These are phyloP conservation scores for Verbascum thapsus DNA, from an alignment of 257 asterid genomes.

Conservation along the genomic window DNA sequence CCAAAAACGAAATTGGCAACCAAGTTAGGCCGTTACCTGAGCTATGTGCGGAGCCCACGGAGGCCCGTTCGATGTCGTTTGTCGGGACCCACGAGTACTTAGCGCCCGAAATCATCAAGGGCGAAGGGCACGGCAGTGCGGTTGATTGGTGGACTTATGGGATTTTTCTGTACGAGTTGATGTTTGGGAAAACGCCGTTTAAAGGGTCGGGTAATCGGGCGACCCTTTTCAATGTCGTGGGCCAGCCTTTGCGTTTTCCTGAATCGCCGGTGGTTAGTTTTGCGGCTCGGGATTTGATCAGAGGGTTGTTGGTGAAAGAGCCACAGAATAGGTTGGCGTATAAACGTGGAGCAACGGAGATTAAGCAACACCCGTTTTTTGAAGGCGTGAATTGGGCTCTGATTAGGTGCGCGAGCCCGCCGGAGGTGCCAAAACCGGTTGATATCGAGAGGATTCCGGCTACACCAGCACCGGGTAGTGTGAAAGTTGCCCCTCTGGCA, in stretches of 20 bases:
- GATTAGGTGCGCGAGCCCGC: conserved; percentile 71
- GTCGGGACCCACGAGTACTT: conserved; percentile 75
- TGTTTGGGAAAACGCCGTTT: conserved; percentile 74
- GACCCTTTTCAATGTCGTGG: conserved; percentile 64
- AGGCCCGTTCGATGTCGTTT: conserved; percentile 71
- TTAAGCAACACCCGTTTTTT: conserved; percentile 72
- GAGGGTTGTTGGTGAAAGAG: conserved; percentile 69
- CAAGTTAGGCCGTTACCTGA: conserved; percentile 69
- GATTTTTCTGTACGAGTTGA: conserved; percentile 57
- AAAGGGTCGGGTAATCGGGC: conserved; percentile 73
- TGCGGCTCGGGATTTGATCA: conserved; percentile 65
- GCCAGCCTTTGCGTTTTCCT: conserved; percentile 72
- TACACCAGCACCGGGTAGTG: conserved; percentile 35
- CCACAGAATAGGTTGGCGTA: conserved; percentile 66
- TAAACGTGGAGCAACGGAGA: conserved; percentile 70
- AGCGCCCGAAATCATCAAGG: conserved; percentile 67
- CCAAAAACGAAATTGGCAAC: conserved; percentile 56
- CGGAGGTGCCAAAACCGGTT: conserved; percentile 61
- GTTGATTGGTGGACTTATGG: conserved; percentile 84
- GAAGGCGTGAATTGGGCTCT: conserved; percentile 86
- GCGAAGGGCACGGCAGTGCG: conserved; percentile 78
- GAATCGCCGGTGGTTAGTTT: conserved; percentile 68
- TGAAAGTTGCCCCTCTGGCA: conserved; percentile 47
- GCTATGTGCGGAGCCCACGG: conserved; percentile 74
- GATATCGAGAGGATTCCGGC: conserved; percentile 56